Evolutionary conservation across 441 rosid genomes (phyloP).

Genomic region (Mallotus japonicus): DNA sequence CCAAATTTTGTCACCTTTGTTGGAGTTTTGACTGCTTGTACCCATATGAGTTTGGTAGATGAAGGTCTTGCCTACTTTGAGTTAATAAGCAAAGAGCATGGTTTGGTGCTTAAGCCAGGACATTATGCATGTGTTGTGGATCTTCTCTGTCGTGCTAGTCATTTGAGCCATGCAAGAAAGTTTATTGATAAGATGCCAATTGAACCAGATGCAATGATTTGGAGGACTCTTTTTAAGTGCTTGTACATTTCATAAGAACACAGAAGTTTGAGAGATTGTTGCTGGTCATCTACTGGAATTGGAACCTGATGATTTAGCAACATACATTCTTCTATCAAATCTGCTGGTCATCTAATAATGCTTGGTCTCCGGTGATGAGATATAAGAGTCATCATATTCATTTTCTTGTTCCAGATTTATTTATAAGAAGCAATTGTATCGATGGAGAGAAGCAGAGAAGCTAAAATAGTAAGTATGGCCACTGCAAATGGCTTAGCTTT

Average conservation of each 20-base stretch:
- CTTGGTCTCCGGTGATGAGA: conserved; percentile 42
- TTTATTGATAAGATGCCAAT: conserved; percentile 54
- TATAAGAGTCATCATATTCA: conserved; percentile 26
- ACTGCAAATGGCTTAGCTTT: conserved; percentile 61
- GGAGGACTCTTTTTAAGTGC: conserved; percentile 93
- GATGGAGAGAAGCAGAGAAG: conserved; percentile 93
- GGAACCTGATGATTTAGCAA: conserved; percentile 75
- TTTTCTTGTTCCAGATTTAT: conserved; percentile 23
- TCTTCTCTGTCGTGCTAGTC: conserved; percentile 84
- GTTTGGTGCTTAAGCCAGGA: conserved; percentile 61
- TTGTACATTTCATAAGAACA: conserved; percentile 65
- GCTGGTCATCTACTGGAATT: conserved; percentile 51
- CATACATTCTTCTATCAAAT: conserved; percentile 78
- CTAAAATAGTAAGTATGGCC: conserved; percentile 70
- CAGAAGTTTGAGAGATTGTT: conserved; percentile 71
- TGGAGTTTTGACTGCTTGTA: conserved; percentile 75
- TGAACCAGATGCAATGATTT: conserved; percentile 69
- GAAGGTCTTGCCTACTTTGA: conserved; percentile 60
- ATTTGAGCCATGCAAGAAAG: conserved; percentile 49
- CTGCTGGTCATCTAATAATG: no score
- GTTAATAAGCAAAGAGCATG: conserved; percentile 49
- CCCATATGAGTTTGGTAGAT: conserved; percentile 76
- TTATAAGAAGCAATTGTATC: conserved; percentile 4
- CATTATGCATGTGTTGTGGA: conserved; percentile 85
- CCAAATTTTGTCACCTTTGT: conserved; percentile 79